Conservation (phyloP, 257 asterid genomes). For the Jacaranda mimosifolia region DNA sequence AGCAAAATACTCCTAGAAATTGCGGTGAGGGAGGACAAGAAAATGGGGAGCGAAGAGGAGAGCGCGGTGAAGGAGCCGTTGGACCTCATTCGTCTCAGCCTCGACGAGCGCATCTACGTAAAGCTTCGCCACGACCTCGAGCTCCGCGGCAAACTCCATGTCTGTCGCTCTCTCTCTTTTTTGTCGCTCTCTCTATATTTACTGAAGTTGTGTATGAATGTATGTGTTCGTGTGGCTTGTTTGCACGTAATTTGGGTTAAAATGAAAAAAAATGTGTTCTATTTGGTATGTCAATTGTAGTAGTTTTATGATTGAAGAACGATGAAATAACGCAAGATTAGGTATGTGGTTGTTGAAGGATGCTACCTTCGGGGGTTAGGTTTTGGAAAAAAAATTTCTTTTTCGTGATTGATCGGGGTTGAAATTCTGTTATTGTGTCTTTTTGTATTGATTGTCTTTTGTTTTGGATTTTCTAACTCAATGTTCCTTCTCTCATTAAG, state of each 20-base stretch:
- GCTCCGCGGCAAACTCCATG: slow-evolving; percentile 98
- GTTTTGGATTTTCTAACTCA: background rate
- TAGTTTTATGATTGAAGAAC: slow-evolving; percentile 18
- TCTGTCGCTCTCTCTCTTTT: slow-evolving; percentile 24
- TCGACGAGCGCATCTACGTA: slow-evolving; percentile 98
- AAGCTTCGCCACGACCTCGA: slow-evolving; percentile 98
- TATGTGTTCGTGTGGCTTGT: background rate
- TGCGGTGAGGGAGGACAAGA: slow-evolving; percentile 17
- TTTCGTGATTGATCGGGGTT: background rate
- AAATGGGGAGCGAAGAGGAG: slow-evolving; percentile 98
- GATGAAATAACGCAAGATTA: slow-evolving; percentile 24
- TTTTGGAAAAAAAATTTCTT: slow-evolving; percentile 31
- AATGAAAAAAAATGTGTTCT: background rate
- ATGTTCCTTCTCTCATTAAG: background rate
- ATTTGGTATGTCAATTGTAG: slow-evolving; percentile 21
- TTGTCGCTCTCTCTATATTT: background rate
- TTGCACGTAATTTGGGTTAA: background rate
- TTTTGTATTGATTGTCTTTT: background rate
- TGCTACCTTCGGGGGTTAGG: slow-evolving; percentile 35
- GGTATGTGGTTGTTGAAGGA: slow-evolving; percentile 36
- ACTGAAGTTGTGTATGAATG: background rate
- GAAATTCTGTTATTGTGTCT: background rate
- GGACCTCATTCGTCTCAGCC: slow-evolving; percentile 98
- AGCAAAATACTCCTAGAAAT: background rate
- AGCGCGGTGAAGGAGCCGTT: slow-evolving; percentile 98